Evolutionary conservation across 2,329 filamentous ascomycete genomes (phyloP).

Genomic region (Fusarium paranaense): DNA sequence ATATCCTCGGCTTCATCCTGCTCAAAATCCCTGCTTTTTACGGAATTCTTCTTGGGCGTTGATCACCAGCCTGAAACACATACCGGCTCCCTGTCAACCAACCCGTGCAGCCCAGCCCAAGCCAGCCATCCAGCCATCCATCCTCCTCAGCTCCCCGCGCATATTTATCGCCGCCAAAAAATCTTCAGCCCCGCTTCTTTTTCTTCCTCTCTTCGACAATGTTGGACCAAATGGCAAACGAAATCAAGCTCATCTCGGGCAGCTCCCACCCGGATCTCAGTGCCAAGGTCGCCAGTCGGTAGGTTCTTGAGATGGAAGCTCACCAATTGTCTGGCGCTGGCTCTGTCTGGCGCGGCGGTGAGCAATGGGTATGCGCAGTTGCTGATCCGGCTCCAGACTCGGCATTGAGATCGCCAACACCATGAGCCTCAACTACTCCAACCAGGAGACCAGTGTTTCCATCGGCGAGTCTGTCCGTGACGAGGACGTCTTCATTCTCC

Average conservation of each 20-base stretch:
- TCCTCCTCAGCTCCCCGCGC: constrained; percentile 16
- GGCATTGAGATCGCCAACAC: constrained; percentile 84
- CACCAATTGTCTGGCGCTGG: background rate
- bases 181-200: constrained; percentile 42
- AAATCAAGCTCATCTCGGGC: constrained; percentile 65
- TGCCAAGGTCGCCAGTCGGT: constrained; percentile 59
- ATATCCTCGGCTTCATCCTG: constrained; percentile 3
- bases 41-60: constrained; percentile 19
- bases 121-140: background rate
- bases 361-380: constrained; percentile 18
- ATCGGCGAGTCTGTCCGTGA: constrained; percentile 97
- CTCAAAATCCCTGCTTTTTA: background rate
- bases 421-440: constrained; percentile 85
- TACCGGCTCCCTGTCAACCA: constrained; percentile 19
- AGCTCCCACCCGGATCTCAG: constrained; percentile 62
- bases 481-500: constrained; percentile 98
- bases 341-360: background rate
- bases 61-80: constrained; percentile 35
- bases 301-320: constrained; percentile 38
- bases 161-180: constrained; percentile 44
- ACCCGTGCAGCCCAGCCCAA: constrained; percentile 5
- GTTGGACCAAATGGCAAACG: constrained; percentile 62
- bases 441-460: constrained; percentile 89
- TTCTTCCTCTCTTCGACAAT: constrained; percentile 45
- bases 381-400: constrained; percentile 63